Conservation (phyloP, 139 green algal species). For the Chlamydomonas sphaeroides region DNA sequence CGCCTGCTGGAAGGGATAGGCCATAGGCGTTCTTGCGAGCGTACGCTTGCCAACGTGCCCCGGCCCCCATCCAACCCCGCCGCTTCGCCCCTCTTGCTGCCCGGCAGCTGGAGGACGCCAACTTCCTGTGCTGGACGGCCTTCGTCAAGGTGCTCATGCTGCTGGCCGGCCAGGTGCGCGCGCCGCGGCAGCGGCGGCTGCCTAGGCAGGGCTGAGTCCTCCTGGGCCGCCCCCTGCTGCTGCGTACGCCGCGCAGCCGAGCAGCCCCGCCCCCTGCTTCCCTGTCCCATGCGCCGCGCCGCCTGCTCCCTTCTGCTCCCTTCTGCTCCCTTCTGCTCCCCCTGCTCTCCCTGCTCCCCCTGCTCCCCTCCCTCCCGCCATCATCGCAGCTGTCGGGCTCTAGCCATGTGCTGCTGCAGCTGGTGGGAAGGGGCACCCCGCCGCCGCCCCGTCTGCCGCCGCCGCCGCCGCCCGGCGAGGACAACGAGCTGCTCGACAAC, state of each 20-base stretch:
- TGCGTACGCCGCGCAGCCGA: too few relatives aligned
- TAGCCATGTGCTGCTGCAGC: neutral
- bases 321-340: too few relatives aligned
- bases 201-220: too few relatives aligned
- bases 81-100: too few relatives aligned
- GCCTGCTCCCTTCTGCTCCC: too few relatives aligned
- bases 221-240: too few relatives aligned
- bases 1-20: too few relatives aligned
- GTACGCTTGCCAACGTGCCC: neutral
- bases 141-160: neutral
- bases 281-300: too few relatives aligned
- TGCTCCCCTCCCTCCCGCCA: neutral
- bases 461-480: neutral
- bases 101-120: neutral
- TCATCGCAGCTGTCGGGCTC: neutral
- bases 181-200: too few relatives aligned
- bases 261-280: too few relatives aligned
- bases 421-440: neutral
- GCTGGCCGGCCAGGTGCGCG: too few relatives aligned
- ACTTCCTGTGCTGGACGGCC: neutral
- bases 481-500: conserved; percentile 12
- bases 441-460: neutral
- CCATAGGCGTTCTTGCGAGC: too few relatives aligned
- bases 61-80: neutral
- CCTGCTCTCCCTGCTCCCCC: neutral